These are phyloP conservation scores for Hypoxylon cercidicola DNA, from an alignment of 495 filamentous ascomycete genomes.

Conservation along the genomic window DNA sequence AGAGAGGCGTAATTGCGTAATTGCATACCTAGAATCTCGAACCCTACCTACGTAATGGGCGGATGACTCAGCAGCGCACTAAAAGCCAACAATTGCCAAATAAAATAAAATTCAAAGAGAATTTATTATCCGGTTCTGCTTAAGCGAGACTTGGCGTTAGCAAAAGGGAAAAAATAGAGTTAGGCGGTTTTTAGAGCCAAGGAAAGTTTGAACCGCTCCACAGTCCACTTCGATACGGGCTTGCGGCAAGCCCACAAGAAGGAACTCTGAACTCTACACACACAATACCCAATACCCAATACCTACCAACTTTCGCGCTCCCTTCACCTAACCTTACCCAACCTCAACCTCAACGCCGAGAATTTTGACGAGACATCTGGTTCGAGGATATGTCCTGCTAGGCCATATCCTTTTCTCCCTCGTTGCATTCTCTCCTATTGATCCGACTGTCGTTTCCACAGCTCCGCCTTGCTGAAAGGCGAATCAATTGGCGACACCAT, in stretches of 20 bases:
- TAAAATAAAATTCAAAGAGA: slow-evolving; percentile 18
- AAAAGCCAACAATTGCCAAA: slow-evolving; percentile 23
- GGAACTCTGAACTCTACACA: slow-evolving; percentile 11
- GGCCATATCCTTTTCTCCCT: slow-evolving; percentile 46
- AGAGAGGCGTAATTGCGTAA: not conserved
- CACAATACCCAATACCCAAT: slow-evolving; percentile 16
- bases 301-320: not conserved
- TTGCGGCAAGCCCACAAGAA: slow-evolving; percentile 16
- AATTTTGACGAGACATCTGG: slow-evolving; percentile 27
- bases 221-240: slow-evolving; percentile 9
- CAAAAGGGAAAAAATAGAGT: slow-evolving; percentile 20
- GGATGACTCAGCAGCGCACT: slow-evolving; percentile 39
- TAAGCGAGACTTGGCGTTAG: slow-evolving; percentile 36
- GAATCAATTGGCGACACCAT: slow-evolving; percentile 64
- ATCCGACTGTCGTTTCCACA: slow-evolving; percentile 46
- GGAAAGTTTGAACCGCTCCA: slow-evolving; percentile 14
- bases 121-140: slow-evolving; percentile 34
- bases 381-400: slow-evolving; percentile 47
- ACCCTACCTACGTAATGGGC: slow-evolving; percentile 23
- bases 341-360: slow-evolving; percentile 14
- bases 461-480: slow-evolving; percentile 60
- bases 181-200: slow-evolving; percentile 24
- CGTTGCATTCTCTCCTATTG: slow-evolving; percentile 43
- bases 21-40: slow-evolving; percentile 13
- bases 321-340: slow-evolving; percentile 14